Evolutionary conservation across 1,139 yeast genomes (phyloP), one percentile per base, ranked within the genome.

Genomic region (Yamadazyma diospyri): DNA sequence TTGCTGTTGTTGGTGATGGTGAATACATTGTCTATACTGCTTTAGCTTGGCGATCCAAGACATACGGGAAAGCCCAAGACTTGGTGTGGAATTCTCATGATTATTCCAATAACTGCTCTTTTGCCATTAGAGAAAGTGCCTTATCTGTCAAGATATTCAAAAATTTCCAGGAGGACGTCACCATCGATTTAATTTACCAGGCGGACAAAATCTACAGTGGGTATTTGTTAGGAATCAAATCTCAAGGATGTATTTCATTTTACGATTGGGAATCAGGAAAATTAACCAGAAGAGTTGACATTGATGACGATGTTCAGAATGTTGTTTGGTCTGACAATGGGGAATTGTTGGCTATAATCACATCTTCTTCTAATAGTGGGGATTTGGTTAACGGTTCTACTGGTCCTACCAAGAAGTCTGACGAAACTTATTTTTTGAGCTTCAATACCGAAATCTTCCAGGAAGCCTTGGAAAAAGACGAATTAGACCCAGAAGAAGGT

Each of bases 1-100:
- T 89, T 25, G 84, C 97, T 16, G 97, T 92, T 30, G 84, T 94
- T 37, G 99, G 99, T 53, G 98, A 94, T 63, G 97, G 97, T 40
- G 98, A 92, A 61, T 92, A 87, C 58, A 87, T 92, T 50, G 82
- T 94, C 37, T 94, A 92, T 64, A 88, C 97, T 6, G 94, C 98
- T 1, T 75, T 94, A 51, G 97, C 97, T 2, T 92, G 98, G 98
- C 79, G 98, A 66, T 88, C 94, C 48, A 92, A 88, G 63, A 76
- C 89, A 32, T 92, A 86, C 58, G 98, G 97, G 43, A 74, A 78
- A 38, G 97, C 95, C 11, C 65, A 79, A 38, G 97, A 88, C 53
- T 88, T 94, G 59, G 95, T 79, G 27, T 92, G 99, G 99, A 66
- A 69, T 51, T 81, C 94, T 27, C 85, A 82, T 44, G 97, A 92